These are phyloP conservation scores for Tuber melanosporum DNA, from an alignment of 495 filamentous ascomycete species.

Conservation along the genomic window DNA sequence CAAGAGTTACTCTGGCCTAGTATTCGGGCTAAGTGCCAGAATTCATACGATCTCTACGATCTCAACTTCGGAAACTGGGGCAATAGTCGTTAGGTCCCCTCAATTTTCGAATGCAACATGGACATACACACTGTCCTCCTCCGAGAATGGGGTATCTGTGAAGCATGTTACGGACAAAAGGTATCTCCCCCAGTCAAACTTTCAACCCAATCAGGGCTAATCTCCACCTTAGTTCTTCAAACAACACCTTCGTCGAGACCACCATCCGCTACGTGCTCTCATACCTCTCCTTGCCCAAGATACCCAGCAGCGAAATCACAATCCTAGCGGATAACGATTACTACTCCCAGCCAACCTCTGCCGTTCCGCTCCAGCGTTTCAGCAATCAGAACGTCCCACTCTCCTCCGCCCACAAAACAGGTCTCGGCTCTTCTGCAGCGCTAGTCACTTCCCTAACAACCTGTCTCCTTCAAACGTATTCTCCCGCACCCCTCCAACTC, in stretches of 20 bases:
- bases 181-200: slow-evolving; percentile 47
- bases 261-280: slow-evolving; percentile 80
- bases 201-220: slow-evolving; percentile 39
- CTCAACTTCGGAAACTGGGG: slow-evolving; percentile 48
- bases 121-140: slow-evolving; percentile 69
- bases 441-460: slow-evolving; percentile 87
- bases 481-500: slow-evolving; percentile 52
- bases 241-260: slow-evolving; percentile 85
- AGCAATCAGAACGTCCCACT: slow-evolving; percentile 70
- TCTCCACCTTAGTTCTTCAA: slow-evolving; percentile 40
- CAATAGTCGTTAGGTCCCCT: slow-evolving; percentile 67
- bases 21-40: slow-evolving; percentile 88
- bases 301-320: slow-evolving; percentile 61
- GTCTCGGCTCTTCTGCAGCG: slow-evolving; percentile 89
- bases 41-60: slow-evolving; percentile 71
- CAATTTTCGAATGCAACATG: slow-evolving; percentile 83
- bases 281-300: slow-evolving; percentile 60
- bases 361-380: slow-evolving; percentile 53
- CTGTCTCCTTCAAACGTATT: slow-evolving; percentile 69
- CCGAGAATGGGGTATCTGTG: slow-evolving; percentile 65
- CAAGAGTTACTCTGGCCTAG: slow-evolving; percentile 75
- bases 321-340: slow-evolving; percentile 95
- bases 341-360: slow-evolving; percentile 66
- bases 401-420: slow-evolving; percentile 81
- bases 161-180: slow-evolving; percentile 58